These are phyloP conservation scores for Ceriops decandra DNA, from an alignment of 345 rosid species.

Conservation along the genomic window DNA sequence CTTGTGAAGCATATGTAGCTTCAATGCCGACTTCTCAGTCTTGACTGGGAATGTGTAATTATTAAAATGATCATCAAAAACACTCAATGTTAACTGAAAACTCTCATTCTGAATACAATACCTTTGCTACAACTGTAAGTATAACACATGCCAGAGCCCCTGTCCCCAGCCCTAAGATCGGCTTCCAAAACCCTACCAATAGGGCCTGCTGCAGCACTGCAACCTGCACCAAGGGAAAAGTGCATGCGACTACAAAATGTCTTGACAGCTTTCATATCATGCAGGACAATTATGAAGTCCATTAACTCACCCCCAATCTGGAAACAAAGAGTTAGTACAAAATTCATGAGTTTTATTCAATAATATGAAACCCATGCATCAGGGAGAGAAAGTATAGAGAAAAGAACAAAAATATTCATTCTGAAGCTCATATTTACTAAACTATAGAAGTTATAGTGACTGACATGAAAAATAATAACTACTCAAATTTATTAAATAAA, in stretches of 20 bases:
- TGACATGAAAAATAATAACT: background rate
- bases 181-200: slow-evolving; percentile 98
- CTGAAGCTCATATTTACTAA: background rate
- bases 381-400: background rate
- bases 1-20: too few relatives aligned
- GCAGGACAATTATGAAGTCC: slow-evolving; percentile 92
- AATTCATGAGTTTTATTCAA: background rate
- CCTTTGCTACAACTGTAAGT: slow-evolving; percentile 99
- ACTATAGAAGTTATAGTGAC: background rate
- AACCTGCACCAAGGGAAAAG: slow-evolving; percentile 94
- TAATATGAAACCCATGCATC: background rate
- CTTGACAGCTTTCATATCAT: slow-evolving; percentile 87
- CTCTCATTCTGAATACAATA: slow-evolving; percentile 16
- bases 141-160: slow-evolving; percentile 89
- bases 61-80: background rate
- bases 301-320: slow-evolving; percentile 95
- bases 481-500: background rate
- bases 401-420: background rate
- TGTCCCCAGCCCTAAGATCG: slow-evolving; percentile 88
- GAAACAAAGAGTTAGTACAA: slow-evolving; percentile 3
- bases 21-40: too few relatives aligned
- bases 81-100: slow-evolving; percentile 9
- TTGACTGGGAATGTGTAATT: too few relatives aligned
- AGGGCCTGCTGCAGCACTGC: slow-evolving; percentile 98
- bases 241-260: slow-evolving; percentile 97